A percentile compares a stretch with the other conserved stretches of the same genome.
phyloP scores from a whole-genome alignment of 2,329 filamentous ascomycete genomes.

The Aspergillus aculeatus region DNA sequence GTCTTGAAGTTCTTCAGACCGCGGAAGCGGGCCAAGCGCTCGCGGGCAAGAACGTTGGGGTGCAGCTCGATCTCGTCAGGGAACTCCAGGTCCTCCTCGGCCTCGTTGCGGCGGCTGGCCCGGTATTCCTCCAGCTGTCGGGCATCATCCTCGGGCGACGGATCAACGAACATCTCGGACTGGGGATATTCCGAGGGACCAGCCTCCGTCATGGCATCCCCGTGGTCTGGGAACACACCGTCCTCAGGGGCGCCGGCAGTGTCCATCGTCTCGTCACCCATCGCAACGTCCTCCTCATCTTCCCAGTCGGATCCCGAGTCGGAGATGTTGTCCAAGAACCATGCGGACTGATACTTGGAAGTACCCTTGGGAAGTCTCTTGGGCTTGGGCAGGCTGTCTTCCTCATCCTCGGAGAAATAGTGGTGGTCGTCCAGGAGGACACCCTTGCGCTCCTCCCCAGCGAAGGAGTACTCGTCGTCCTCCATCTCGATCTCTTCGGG shows the following conservation, averaged over 20 bases:
- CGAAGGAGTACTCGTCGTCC: constrained; percentile 59
- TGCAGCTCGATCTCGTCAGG: constrained; percentile 95
- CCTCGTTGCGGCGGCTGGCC: constrained; percentile 72
- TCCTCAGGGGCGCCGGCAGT: constrained; percentile 72
- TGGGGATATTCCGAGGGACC: constrained; percentile 87
- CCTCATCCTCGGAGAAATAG: constrained; percentile 90
- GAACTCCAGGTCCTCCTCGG: constrained; percentile 88
- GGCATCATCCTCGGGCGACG: constrained; percentile 77
- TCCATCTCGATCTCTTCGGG: constrained; percentile 82
- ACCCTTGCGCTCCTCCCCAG: constrained; percentile 67
- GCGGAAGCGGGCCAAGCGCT: constrained; percentile 81
- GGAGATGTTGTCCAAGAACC: constrained; percentile 81
- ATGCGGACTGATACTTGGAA: constrained; percentile 89
- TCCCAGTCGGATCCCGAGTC: constrained; percentile 84
- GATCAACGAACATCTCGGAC: constrained; percentile 86
- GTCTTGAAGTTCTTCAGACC: constrained; percentile 88
- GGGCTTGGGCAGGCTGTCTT: constrained; percentile 58
- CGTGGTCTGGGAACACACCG: constrained; percentile 61
- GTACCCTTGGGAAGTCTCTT: constrained; percentile 85
- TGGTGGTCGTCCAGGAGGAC: constrained; percentile 95
- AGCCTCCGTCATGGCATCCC: constrained; percentile 67
- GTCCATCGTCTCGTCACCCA: constrained; percentile 53
- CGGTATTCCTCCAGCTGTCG: constrained; percentile 80
- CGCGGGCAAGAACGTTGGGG: constrained; percentile 79
- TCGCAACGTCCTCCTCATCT: constrained; percentile 61